Evolutionary conservation across 306 rosid species (phyloP), one percentile per base, ranked within the genome.

Genomic region (Urtica urens): DNA sequence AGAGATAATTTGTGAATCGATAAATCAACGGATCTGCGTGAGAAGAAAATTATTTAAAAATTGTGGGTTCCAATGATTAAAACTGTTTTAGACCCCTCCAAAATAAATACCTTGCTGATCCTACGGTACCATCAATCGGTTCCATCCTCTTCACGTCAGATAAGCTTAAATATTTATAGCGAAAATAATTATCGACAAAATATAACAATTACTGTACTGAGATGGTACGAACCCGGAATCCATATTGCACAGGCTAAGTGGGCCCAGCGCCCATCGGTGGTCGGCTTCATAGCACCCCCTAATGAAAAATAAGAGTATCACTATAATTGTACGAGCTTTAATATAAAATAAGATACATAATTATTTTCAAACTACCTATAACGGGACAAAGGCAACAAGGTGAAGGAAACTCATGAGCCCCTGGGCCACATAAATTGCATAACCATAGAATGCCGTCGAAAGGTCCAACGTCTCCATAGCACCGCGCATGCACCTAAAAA

Each of bases 281-380:
- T 85, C 65, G 96, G 94, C 78, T 90, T 90, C 99, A 90, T 90
- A 24, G 99, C 99, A 59, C 99, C 99, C 64, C 99, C 99, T 90
- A 64, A 29, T 71, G 44, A 49, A 72, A 73, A 66, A 52, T 29
- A 44, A 46, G 48, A 45, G 56, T 38, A 40, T 38, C 59, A 35
- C 55, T 29, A 55, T 49, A 73, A 55, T 57, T 38, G 41, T 38
- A 29, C 46, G 38, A 9, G 54, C 23, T 42, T 43, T 22, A 41
- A 51, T 26, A 49, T 16, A 42, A 35, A 46, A 62, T 23, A 46
- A 48, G 50, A 64, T 22, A 42, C 58, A n/a, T n/a, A n/a, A n/a
- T 10, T 16, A 13, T 10, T 14, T 13, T 60, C 60, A 55, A 38
- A 71, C 59, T 75, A 90, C 99, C 99, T 71, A 75, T 77, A 59